Evolutionary conservation across 257 asterid species (phyloP).

Genomic region (Salvia miltiorrhiza): DNA sequence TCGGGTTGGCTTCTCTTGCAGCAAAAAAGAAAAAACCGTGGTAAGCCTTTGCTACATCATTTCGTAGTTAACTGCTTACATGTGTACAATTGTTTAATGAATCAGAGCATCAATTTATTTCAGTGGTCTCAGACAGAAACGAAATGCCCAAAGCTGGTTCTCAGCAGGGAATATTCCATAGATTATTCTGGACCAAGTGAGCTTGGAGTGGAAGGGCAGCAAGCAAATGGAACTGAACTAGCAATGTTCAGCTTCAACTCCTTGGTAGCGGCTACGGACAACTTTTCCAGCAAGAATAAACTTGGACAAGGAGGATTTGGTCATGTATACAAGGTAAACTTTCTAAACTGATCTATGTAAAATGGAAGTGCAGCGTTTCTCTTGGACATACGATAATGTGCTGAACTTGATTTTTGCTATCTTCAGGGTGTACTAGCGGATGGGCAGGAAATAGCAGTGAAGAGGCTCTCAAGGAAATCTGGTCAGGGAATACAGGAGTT

Average conservation of each 20-base stretch:
- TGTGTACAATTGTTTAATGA: background rate
- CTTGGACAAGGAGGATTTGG: conserved; percentile 97
- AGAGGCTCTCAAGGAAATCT: conserved; percentile 74
- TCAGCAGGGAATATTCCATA: conserved; percentile 43
- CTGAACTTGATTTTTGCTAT: background rate
- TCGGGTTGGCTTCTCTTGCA: conserved; percentile 41
- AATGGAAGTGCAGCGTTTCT: background rate
- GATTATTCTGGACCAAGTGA: conserved; percentile 45
- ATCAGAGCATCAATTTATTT: conserved; percentile 2
- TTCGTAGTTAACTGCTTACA: background rate
- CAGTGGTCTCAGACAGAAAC: conserved; percentile 29
- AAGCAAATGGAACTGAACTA: conserved; percentile 54
- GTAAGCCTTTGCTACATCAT: conserved; percentile 26
- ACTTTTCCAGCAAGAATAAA: conserved; percentile 57
- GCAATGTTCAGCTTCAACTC: conserved; percentile 48
- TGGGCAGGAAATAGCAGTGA: conserved; percentile 71
- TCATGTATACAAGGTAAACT: conserved; percentile 64
- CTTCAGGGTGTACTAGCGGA: conserved; percentile 63
- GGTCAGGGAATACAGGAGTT: conserved; percentile 82
- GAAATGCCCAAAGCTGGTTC: conserved; percentile 30
- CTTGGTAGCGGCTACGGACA: conserved; percentile 56
- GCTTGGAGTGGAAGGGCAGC: conserved; percentile 43
- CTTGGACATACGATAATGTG: background rate
- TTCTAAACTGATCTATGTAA: background rate
- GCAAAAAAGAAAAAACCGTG: conserved; percentile 26